Conservation (phyloP, 306 rosid species). For the Arachis stenosperma region DNA sequence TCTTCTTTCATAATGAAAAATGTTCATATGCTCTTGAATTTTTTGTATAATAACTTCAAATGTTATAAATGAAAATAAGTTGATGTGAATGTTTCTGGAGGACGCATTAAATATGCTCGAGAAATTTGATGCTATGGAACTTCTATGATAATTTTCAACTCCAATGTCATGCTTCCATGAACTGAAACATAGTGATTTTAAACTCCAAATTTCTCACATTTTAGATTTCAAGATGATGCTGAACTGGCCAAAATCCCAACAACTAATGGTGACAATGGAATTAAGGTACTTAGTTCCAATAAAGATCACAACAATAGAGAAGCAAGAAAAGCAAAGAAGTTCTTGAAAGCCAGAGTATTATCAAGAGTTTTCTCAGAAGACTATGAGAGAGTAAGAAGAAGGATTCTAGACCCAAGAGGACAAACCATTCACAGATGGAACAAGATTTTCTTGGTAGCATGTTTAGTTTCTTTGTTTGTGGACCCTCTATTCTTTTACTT, state of each 20-base stretch:
- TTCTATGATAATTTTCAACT: slow-evolving; percentile 7
- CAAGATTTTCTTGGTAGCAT: slow-evolving; percentile 52
- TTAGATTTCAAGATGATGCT: slow-evolving; percentile 49
- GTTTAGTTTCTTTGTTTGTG: slow-evolving; percentile 49
- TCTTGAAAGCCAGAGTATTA: slow-evolving; percentile 39
- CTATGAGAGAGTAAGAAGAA: slow-evolving; percentile 41
- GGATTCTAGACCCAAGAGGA: slow-evolving; percentile 52
- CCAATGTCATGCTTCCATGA: slow-evolving; percentile 1
- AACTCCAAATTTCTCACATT: slow-evolving; percentile 16
- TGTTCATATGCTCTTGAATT: no score
- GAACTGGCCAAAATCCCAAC: slow-evolving; percentile 25
- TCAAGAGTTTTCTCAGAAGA: slow-evolving; percentile 56
- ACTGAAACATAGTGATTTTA: background rate
- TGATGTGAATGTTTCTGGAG: no score
- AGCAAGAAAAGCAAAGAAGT: slow-evolving; percentile 32
- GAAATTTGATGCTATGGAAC: background rate
- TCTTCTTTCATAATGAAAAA: background rate
- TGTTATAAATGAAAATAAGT: no score
- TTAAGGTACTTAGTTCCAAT: slow-evolving; percentile 20
- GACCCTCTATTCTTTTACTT: slow-evolving; percentile 52
- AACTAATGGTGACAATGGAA: slow-evolving; percentile 21
- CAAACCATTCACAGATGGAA: slow-evolving; percentile 44
- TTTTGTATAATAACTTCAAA: no score
- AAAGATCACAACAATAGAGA: slow-evolving; percentile 24
- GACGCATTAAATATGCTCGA: no score